Evolutionary conservation across 805 yeast species (phyloP), one percentile per base, ranked within the genome.

Genomic region (Saccharomyces mikatae): DNA sequence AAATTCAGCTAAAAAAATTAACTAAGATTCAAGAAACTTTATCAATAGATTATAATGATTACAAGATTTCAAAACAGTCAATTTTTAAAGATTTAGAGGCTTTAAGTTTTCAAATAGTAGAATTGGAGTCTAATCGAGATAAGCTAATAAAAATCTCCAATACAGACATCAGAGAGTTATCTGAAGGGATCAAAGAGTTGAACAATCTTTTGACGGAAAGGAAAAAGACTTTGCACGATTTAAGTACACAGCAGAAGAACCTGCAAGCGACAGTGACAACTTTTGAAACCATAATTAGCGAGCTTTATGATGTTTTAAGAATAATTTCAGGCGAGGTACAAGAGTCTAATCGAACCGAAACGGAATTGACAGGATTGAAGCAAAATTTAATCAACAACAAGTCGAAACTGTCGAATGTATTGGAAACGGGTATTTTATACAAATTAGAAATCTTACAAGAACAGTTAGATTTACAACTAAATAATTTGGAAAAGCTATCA

Each of bases 21-120:
- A 85, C 84, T 57, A 77, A 74, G 49, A 68, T 78, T 1, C 94
- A 88, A 65, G 88, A 87, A 62, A 67, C 75, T 11, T 71, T 87
- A 49, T 78, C 85, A 0, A 62, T 71, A 11, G 89, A 85, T 58
- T 88, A 86, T 64, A 74, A 77, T 26, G 78, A 76, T 48, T 87
- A 87, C 69, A 85, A 82, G 68, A 70, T 76, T 17, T 83, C 83
- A 50, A 88, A 87, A 65, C 70, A 74, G n/a, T 69, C 78, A 46
- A 66, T 86, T 52, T 75, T 83, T 17, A 79, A 79, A 49, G 79
- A 80, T 53, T 67, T 86, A 8, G 89, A 87, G 59, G 83, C 82
- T 56, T 77, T 79, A 53, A 81, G 80, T 54, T 82, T 80, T 54
- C 68, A 82, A 47, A 71, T 82, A 17, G 69, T 80, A 13, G 89